Conservation (phyloP, 257 asterid genomes). For the Cynanchum wilfordii region DNA sequence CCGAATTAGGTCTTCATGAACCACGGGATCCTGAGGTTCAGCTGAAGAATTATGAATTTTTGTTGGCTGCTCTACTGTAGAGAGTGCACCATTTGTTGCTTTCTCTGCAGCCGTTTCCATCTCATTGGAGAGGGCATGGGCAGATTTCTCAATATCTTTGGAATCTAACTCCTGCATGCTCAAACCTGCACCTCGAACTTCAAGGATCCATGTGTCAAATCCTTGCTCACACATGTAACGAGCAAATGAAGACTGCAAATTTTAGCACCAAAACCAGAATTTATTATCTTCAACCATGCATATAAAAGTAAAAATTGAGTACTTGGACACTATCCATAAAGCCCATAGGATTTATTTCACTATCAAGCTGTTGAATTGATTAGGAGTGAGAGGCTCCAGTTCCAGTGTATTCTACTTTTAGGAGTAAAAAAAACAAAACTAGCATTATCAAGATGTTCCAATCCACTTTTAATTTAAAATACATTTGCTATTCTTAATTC, state of each 20-base stretch:
- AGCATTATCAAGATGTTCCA: neutral
- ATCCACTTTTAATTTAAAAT: neutral
- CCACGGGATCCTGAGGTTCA: constrained; percentile 35
- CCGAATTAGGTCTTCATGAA: constrained; percentile 38
- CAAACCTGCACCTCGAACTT: constrained; percentile 97
- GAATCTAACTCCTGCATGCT: constrained; percentile 51
- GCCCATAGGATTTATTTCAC: neutral
- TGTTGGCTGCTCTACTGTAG: constrained; percentile 39
- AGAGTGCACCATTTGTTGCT: constrained; percentile 37
- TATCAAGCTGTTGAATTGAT: neutral
- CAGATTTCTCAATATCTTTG: constrained; percentile 60
- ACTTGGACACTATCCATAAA: neutral
- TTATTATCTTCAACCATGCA: constrained; percentile 1
- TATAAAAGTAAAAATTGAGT: neutral
- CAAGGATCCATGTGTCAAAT: constrained; percentile 97
- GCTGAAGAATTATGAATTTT: constrained; percentile 23
- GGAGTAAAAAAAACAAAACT: neutral
- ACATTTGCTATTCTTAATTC: neutral
- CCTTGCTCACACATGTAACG: constrained; percentile 98
- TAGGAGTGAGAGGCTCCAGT: neutral
- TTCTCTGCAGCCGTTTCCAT: constrained; percentile 60
- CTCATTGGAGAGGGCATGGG: constrained; percentile 44
- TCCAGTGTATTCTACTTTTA: neutral
- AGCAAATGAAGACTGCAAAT: constrained; percentile 87
- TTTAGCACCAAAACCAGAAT: constrained; percentile 16